Base-by-base conservation (phyloP, 495 filamentous ascomycete genomes). In the Aspergillus hancockii region DNA sequence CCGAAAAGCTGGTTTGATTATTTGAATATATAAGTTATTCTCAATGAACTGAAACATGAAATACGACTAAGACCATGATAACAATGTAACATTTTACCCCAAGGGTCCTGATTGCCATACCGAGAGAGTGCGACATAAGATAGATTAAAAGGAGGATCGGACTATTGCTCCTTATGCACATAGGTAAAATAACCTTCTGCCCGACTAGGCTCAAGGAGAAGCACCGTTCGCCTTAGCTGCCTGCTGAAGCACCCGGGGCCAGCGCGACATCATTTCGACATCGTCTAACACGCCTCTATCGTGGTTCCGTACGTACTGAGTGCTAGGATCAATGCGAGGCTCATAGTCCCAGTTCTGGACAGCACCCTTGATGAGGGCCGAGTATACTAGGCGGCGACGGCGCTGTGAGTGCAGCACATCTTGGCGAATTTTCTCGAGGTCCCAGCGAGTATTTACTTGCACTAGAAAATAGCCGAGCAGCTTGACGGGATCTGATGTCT, bases 281-380 rank as follows among this genome's bases (percentile, higher is more conserved):
- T 80, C 75, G 40, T 80, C 77, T 28, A 80, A 64, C 1, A 71
- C 67, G 1, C 75, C 77, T 67, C 75, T 76, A 63, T 75, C 71
- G 55, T 75, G 75, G 66, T 80, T 80, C 36, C 77, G 73, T 30
- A 80, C 79, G 65, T 81, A 90, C 81, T 92, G 90, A 28, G 85
- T 80, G 63, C 82, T 79, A 9, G 88, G 86, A 71, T 92, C 88
- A 58, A 89, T 83, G 13, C 74, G 74, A 0, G 89, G 90, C 71
- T 92, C 82, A 66, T 84, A 88, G 65, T 96, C 91, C 91, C 91
- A 96, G 60, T 80, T 78, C 0, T 80, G 80, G 30, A 85, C 89
- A 30, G 75, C 75, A 36, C 91, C 91, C 72, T 84, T 75, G 61
- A 83, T 86, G 58, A 96, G 72, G 6, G 91, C 90, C 19, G 78